These are phyloP conservation scores for Quercus rubra DNA, from an alignment of 306 rosid species.

Conservation along the genomic window DNA sequence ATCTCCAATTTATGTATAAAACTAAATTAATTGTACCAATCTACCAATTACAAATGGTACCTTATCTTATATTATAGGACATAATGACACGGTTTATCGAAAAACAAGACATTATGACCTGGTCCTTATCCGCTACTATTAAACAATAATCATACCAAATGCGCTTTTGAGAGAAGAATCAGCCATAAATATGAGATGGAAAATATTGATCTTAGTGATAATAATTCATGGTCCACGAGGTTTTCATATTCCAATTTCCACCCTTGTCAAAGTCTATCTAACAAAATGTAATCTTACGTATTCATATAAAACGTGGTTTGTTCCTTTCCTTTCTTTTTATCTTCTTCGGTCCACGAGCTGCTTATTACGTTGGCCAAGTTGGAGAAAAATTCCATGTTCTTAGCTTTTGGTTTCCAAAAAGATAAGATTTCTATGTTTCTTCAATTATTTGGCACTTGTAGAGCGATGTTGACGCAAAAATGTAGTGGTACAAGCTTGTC, in stretches of 20 bases:
- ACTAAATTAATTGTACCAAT: neutral
- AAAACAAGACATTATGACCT: neutral
- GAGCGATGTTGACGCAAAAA: neutral
- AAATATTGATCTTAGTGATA: too few species aligned
- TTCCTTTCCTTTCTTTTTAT: too few species aligned
- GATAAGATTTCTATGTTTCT: neutral
- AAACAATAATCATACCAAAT: neutral
- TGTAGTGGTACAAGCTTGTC: neutral
- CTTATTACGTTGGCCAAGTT: too few species aligned
- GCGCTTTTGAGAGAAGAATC: neutral
- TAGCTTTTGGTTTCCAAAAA: too few species aligned
- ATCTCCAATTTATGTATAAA: neutral
- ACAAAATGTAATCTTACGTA: too few species aligned
- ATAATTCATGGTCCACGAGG: too few species aligned
- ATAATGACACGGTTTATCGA: neutral
- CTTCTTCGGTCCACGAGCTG: too few species aligned
- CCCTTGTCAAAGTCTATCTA: too few species aligned
- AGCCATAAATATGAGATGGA: neutral
- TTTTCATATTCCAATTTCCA: too few species aligned
- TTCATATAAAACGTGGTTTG: too few species aligned
- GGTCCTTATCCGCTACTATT: neutral
- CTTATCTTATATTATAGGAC: neutral
- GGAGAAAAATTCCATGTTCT: too few species aligned
- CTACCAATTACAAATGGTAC: neutral
- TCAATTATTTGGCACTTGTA: slow-evolving; percentile 4